These are phyloP conservation scores for Globisporangium ultimum DNA, from an alignment of 352 stramenopile species.

Conservation along the genomic window DNA sequence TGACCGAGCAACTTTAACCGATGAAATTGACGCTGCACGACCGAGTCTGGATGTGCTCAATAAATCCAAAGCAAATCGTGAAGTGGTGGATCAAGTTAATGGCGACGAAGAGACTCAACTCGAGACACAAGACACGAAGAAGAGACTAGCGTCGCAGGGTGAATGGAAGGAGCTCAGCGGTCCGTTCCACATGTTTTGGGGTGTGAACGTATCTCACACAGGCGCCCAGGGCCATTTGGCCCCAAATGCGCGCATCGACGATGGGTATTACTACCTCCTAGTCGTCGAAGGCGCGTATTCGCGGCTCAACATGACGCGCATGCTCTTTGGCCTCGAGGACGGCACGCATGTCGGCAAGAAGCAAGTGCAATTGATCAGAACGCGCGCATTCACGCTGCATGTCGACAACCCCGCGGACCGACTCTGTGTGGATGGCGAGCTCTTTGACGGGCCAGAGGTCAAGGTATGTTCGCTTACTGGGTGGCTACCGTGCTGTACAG, in stretches of 20 bases:
- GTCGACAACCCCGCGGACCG: slow-evolving; percentile 30
- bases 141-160: too few relatives aligned
- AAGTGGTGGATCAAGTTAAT: too few relatives aligned
- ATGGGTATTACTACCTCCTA: slow-evolving; percentile 65
- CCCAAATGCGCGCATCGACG: slow-evolving; percentile 39
- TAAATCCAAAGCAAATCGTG: too few relatives aligned
- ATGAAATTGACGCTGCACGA: slow-evolving; percentile 6
- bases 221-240: slow-evolving; percentile 40
- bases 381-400: slow-evolving; percentile 47
- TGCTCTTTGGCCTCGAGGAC: slow-evolving; percentile 55
- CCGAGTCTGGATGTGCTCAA: slow-evolving; percentile 17
- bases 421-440: slow-evolving; percentile 63
- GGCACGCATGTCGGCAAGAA: slow-evolving; percentile 40
- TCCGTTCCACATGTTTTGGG: slow-evolving; percentile 60
- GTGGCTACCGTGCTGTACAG: not conserved
- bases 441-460: slow-evolving; percentile 42
- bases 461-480: slow-evolving; percentile 18
- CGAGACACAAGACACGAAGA: slow-evolving; percentile 6
- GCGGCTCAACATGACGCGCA: slow-evolving; percentile 30
- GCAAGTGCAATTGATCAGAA: slow-evolving; percentile 50
- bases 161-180: slow-evolving; percentile 39
- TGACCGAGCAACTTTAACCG: slow-evolving; percentile 15
- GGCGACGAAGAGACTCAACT: slow-evolving; percentile 4
- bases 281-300: slow-evolving; percentile 40
- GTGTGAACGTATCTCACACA: slow-evolving; percentile 51